Evolutionary conservation across 2,329 filamentous ascomycete genomes (phyloP), one percentile per base, ranked within the genome.

Genomic region (Fusarium poae): DNA sequence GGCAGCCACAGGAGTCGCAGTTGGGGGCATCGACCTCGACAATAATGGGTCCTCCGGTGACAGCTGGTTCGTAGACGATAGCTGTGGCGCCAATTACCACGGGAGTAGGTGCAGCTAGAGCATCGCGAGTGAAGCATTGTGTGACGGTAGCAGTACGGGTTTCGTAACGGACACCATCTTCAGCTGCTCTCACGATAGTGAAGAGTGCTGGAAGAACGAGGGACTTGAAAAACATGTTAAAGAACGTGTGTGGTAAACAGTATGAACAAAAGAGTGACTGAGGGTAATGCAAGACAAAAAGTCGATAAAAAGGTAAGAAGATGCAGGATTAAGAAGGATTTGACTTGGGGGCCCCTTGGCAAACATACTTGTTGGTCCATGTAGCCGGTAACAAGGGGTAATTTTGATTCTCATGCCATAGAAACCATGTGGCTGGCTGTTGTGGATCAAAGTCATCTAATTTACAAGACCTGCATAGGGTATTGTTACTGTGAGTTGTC

Each of bases 21-120:
- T 66, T 50, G 5, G 66, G 66, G n/a, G 66, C 66, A 7, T 69
- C 42, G 3, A 68, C 66, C 10, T 66, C 25, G 4, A 69, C 56
- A 4, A 40, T 34, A 4, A 70, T 67, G n/a, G 56, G 56, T 6
- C 37, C 61, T 13, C 66, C 66, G n/a, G 61, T 62, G 8, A 51
- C 32, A 11, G 51, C 48, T n/a, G 66, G 66, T 21, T 49, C 37
- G 6, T 67, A 18, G 18, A 68, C 43, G 6, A 54, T 34, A 4
- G 34, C 37, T 12, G 51, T 54, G 6, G 66, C 39, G 16, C 49
- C 61, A 6, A 39, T 43, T 2, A 40, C 53, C 6, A 49, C 29
- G 13, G 43, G 30, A 3, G 58, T 34, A 4, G 40, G 37, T 3
- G 35, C 40, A 21, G n/a, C 30, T 13, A 57, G 40, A 2, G 30